Base-by-base conservation (phyloP, 306 rosid species). In the Rosa rugosa region DNA sequence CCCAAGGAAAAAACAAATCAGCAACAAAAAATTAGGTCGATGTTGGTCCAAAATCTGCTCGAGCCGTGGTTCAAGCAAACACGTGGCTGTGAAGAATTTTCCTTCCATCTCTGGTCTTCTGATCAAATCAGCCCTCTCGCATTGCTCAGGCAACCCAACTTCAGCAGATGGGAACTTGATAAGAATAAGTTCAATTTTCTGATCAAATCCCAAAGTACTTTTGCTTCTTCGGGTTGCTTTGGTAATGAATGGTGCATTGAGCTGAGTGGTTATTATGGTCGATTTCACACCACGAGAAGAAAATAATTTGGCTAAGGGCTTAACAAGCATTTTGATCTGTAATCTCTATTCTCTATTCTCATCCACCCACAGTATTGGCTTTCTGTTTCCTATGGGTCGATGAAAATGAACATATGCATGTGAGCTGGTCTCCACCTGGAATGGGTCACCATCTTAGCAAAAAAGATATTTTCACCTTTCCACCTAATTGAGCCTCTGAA, bases 401-500 rank as follows among this genome's bases (percentile, higher is more conserved):
- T 27, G 31, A 27, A 27, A 27, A 27, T 27, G 31, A 27, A 27
- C 31, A 25, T 25, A 42, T 42, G 46, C 9, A 7, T 42, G 46
- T 42, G 46, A 42, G 5, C 46, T 42, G 46, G 46, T 42, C 9
- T 42, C 46, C 46, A 0, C 31, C 31, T 27, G 31, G 31, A 1
- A 27, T 27, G 31, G 31, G 31, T 27, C 31, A 27, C 31, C 31
- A 27, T 27, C 31, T 27, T 1, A 27, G 31, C 31, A 27, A 27
- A 27, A 27, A 27, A 27, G 1, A 27, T 27, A 27, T 27, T 27
- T 27, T 27, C 31, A 27, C 31, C 1, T n/a, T 31, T 27, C 31
- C 31, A 27, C 31, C 31, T n/a, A n/a, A n/a, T n/a, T 27, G 69
- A 87, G 80, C 84, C 83, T 87, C 74, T 66, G 82, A 11, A 87